These are phyloP conservation scores for Globisporangium alternatum DNA, from an alignment of 352 stramenopile genomes.

Conservation along the genomic window DNA sequence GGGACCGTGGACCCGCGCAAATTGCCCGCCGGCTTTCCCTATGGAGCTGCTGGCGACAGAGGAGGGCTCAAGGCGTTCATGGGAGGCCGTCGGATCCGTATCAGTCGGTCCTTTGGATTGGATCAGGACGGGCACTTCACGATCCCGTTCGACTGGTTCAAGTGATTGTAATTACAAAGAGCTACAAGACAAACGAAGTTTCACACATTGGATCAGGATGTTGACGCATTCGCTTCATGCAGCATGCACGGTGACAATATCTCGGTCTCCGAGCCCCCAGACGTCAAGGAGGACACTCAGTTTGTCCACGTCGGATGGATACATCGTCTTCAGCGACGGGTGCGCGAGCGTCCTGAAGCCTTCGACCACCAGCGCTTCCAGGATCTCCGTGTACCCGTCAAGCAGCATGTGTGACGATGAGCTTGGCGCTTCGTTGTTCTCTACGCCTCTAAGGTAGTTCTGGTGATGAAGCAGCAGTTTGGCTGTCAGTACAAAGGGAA, in stretches of 20 bases:
- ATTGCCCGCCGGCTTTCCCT: slow-evolving; percentile 16
- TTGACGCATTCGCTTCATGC: too few relatives aligned
- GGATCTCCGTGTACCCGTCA: slow-evolving; percentile 2
- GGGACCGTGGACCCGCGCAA: slow-evolving; percentile 9
- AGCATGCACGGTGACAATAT: slow-evolving; percentile 6
- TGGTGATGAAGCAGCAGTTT: background rate
- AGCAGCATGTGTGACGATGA: background rate
- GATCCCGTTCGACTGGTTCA: slow-evolving; percentile 37
- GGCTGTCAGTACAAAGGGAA: background rate
- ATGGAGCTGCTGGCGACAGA: slow-evolving; percentile 12
- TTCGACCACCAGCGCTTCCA: slow-evolving; percentile 15
- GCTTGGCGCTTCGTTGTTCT: too few relatives aligned
- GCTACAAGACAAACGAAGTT: background rate
- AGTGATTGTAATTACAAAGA: slow-evolving; percentile 8
- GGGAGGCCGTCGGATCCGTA: slow-evolving; percentile 27
- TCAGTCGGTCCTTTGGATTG: slow-evolving; percentile 34
- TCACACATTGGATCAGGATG: background rate
- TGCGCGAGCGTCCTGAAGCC: slow-evolving; percentile 21
- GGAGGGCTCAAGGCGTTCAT: slow-evolving; percentile 18
- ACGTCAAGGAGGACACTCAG: slow-evolving; percentile 23
- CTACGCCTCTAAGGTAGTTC: background rate
- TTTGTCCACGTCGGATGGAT: slow-evolving; percentile 15
- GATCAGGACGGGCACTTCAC: slow-evolving; percentile 44
- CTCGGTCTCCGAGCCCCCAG: slow-evolving; percentile 26
- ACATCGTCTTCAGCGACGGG: slow-evolving; percentile 19